These are phyloP conservation scores for Graphilbum fragrans DNA, from an alignment of 2,329 filamentous ascomycete species.

Conservation along the genomic window DNA sequence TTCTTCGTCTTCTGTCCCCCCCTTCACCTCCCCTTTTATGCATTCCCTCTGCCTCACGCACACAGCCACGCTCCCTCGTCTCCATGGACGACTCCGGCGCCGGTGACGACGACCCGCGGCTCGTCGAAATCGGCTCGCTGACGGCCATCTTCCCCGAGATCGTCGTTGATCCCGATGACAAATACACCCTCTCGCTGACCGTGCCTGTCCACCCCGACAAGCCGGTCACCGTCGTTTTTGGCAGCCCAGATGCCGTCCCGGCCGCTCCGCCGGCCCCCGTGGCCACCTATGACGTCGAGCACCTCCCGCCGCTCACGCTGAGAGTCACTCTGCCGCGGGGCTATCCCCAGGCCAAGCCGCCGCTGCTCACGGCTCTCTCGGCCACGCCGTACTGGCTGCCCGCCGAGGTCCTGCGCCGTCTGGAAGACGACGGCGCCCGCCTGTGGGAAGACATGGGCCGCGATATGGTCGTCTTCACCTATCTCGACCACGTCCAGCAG, in stretches of 20 bases:
- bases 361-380: slow-evolving; percentile 31
- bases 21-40: not conserved
- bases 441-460: slow-evolving; percentile 53
- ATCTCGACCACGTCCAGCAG: slow-evolving; percentile 51
- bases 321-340: slow-evolving; percentile 40
- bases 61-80: not conserved
- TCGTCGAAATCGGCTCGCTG: slow-evolving; percentile 47
- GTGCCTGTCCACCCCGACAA: slow-evolving; percentile 42
- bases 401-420: slow-evolving; percentile 27
- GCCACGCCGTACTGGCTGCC: slow-evolving; percentile 48
- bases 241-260: slow-evolving; percentile 16
- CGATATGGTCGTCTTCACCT: slow-evolving; percentile 47
- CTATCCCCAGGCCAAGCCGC: slow-evolving; percentile 44
- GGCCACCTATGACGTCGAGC: slow-evolving; percentile 38
- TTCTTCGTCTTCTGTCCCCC: not conserved
- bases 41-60: not conserved
- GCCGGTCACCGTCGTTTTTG: slow-evolving; percentile 45
- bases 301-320: slow-evolving; percentile 46
- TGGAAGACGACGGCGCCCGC: slow-evolving; percentile 36
- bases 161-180: slow-evolving; percentile 26
- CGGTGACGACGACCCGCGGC: slow-evolving; percentile 35
- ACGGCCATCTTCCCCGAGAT: slow-evolving; percentile 58
- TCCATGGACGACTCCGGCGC: slow-evolving; percentile 13
- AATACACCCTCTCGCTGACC: slow-evolving; percentile 41
- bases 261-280: not conserved